Conservation (phyloP, 2,329 filamentous ascomycete genomes). For the Didymella segeticola region DNA sequence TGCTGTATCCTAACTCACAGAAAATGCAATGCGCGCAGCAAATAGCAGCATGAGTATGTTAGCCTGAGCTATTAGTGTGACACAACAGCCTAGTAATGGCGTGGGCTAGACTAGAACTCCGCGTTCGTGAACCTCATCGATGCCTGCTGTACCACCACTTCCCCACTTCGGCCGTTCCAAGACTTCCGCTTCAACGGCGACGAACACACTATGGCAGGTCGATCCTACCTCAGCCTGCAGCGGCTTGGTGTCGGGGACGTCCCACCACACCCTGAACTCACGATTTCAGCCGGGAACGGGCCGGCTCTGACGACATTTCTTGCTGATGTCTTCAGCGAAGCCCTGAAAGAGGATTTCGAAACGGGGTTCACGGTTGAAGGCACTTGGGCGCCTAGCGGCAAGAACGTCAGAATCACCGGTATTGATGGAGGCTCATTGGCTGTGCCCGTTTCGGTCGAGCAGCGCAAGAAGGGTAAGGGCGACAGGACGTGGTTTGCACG, state of each 20-base stretch:
- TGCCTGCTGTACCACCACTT: conserved; percentile 11
- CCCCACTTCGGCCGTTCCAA: conserved; percentile 15
- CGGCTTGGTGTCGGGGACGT: conserved; percentile 20
- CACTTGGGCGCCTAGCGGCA: conserved; percentile 19
- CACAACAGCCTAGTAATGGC: neutral
- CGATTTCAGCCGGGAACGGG: neutral
- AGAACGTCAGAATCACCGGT: conserved; percentile 21
- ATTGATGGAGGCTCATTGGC: conserved; percentile 1
- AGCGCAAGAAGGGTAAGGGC: conserved; percentile 24
- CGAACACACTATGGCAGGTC: conserved; percentile 14
- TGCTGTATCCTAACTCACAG: neutral
- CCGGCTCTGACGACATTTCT: conserved; percentile 26
- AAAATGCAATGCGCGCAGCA: neutral
- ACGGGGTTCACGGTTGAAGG: conserved; percentile 21
- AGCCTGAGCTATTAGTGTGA: neutral
- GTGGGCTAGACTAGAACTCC: conserved; percentile 2
- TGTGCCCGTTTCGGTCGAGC: conserved; percentile 23
- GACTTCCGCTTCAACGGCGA: conserved; percentile 24
- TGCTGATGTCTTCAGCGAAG: conserved; percentile 27
- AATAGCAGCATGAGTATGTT: too few relatives aligned
- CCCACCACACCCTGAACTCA: conserved; percentile 27
- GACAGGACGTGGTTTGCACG: conserved; percentile 70
- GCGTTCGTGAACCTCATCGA: neutral
- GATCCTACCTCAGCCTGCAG: conserved; percentile 15
- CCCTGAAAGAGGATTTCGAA: conserved; percentile 24